Percentiles rank a stretch among this genome's conserved stretches.
phyloP scores from a whole-genome alignment of 345 rosid species.

The Sonneratia alba region DNA sequence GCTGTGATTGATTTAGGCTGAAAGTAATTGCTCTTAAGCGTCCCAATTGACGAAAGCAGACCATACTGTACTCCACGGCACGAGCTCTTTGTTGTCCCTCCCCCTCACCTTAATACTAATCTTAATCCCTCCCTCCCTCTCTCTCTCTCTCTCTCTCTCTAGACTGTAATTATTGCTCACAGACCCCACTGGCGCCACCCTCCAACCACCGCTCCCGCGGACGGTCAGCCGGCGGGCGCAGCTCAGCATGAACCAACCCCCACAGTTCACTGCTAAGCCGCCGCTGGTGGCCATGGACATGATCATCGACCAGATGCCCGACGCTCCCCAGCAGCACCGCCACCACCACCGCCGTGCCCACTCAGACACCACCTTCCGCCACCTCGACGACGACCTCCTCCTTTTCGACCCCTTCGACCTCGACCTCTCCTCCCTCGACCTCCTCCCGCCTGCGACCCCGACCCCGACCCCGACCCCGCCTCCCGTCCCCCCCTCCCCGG shows the following conservation, averaged over 20 bases:
- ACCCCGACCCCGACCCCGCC: slow-evolving; percentile 32
- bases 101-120: no score
- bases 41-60: no score
- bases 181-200: not conserved
- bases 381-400: slow-evolving; percentile 54
- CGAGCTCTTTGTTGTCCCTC: no score
- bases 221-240: not conserved
- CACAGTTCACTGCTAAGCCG: slow-evolving; percentile 10
- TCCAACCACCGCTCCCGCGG: not conserved
- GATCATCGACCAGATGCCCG: slow-evolving; percentile 58
- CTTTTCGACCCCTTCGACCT: slow-evolving; percentile 68
- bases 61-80: no score
- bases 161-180: no score
- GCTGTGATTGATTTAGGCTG: no score
- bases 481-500: slow-evolving; percentile 24
- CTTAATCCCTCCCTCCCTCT: no score
- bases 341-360: slow-evolving; percentile 75
- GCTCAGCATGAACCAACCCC: slow-evolving; percentile 7
- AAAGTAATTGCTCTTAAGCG: no score
- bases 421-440: slow-evolving; percentile 58
- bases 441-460: no score
- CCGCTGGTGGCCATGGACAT: not conserved
- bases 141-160: no score
- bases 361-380: slow-evolving; percentile 73
- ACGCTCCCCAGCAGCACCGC: slow-evolving; percentile 43